These are phyloP conservation scores for Debaryomyces prosopidis DNA, from an alignment of 805 yeast species.

Conservation along the genomic window DNA sequence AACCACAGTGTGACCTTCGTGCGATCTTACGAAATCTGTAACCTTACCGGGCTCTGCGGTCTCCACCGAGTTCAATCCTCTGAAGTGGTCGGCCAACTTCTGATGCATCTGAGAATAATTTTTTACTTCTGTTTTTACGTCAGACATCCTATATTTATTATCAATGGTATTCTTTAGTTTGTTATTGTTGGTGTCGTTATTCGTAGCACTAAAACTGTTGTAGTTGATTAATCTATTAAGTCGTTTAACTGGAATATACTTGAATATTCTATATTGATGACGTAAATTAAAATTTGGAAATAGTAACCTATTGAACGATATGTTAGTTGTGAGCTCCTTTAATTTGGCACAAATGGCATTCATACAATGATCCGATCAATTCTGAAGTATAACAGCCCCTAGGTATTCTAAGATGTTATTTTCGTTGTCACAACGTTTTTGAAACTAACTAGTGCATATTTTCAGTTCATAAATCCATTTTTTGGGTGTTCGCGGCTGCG, in stretches of 20 bases:
- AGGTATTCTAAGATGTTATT: neutral
- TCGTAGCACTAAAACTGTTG: neutral
- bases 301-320: neutral
- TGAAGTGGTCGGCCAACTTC: slow-evolving; percentile 67
- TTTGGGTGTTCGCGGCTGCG: neutral
- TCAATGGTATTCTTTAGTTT: neutral
- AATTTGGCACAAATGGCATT: slow-evolving; percentile 1
- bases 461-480: neutral
- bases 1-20: slow-evolving; percentile 95
- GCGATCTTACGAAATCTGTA: slow-evolving; percentile 79
- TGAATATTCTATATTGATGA: neutral
- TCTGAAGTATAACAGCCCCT: neutral
- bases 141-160: slow-evolving; percentile 1
- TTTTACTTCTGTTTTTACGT: slow-evolving; percentile 2
- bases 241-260: neutral
- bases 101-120: slow-evolving; percentile 30
- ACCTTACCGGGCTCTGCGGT: slow-evolving; percentile 76
- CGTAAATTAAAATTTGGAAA: neutral
- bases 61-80: slow-evolving; percentile 78
- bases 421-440: no score
- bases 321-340: slow-evolving; percentile 1
- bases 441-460: no score
- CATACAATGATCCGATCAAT: neutral
- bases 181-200: neutral
- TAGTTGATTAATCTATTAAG: neutral